Base-by-base conservation (phyloP, 352 stramenopile species). In the Phytophthora foliorum region DNA sequence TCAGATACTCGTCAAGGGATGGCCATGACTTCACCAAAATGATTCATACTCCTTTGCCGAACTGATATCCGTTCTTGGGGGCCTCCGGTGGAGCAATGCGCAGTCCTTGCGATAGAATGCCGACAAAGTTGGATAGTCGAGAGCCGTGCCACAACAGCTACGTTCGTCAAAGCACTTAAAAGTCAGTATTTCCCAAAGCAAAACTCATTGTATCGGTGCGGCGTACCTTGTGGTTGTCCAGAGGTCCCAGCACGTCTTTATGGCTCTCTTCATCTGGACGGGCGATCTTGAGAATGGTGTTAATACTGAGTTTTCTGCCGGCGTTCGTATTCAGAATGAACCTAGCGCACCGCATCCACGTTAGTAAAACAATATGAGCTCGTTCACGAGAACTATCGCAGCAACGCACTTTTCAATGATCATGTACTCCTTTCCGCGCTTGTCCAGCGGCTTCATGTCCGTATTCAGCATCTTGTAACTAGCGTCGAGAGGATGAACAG, bases 71-170 rank as follows among this genome's bases (percentile, higher is more conserved):
- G n/a, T 81, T 86, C n/a, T 65, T 65, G 0, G 82, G 84, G 9
- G 81, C 84, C 54, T 92, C 85, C 2, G 84, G 80, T 3, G 88
- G 86, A 32, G 88, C 84, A 36, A 94, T 83, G 4, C 83, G 83
- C 8, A 95, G 65, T 7, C 84, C 86, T 46, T 92, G 72, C 1
- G 77, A 86, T 5, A 95, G 45, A 59, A 94, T 92, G 25, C 85
- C 87, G 17, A 86, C 69, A 19, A 90, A 80, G 34, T 93, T 94
- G 31, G 78, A 81, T 16, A 82, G 51, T 5, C 75, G 75, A 1
- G 77, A 86, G 16, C 83, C 83, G 41, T 91, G 83, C 83, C 83
- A 91, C 22, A 91, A 57, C 10, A 91, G 56, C 78, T 82, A 36
- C 17, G 32, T 31, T 8, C 22, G 13, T 36, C 4, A 58, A 13